These are phyloP conservation scores for Adansonia gregorii DNA, from an alignment of 441 rosid species.

Conservation along the genomic window DNA sequence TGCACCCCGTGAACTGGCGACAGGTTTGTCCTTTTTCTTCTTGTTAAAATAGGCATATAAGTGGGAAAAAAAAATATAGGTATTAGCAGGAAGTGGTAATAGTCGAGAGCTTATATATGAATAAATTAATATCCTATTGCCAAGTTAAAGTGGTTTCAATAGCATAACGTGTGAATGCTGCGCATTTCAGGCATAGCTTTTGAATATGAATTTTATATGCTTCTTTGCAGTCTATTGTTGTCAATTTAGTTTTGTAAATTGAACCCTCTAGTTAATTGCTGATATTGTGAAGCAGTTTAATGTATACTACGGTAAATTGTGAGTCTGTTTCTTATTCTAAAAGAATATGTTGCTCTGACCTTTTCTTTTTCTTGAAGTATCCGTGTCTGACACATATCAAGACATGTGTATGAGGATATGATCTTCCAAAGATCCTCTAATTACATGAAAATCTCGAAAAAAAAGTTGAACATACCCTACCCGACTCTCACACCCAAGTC, in stretches of 20 bases:
- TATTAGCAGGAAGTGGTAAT: not conserved
- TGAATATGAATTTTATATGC: slow-evolving; percentile 5
- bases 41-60: not conserved
- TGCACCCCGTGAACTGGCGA: slow-evolving; percentile 95
- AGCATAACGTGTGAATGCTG: not conserved
- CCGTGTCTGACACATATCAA: no score
- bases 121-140: not conserved
- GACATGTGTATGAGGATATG: no score
- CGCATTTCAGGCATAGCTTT: not conserved
- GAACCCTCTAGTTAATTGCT: not conserved
- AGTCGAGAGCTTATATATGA: slow-evolving; percentile 2
- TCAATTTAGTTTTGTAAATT: slow-evolving; percentile 10
- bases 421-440: no score
- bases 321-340: not conserved
- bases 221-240: slow-evolving; percentile 16
- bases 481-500: no score
- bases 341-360: not conserved
- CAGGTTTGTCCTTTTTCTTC: slow-evolving; percentile 57
- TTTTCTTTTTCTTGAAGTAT: no score
- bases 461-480: no score
- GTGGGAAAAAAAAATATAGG: slow-evolving; percentile 12
- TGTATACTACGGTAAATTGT: not conserved
- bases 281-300: not conserved
- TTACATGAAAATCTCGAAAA: no score
- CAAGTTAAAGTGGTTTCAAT: slow-evolving; percentile 1